Evolutionary conservation across 2,329 filamentous ascomycete species (phyloP).

Genomic region (Scytalidium lignicola): DNA sequence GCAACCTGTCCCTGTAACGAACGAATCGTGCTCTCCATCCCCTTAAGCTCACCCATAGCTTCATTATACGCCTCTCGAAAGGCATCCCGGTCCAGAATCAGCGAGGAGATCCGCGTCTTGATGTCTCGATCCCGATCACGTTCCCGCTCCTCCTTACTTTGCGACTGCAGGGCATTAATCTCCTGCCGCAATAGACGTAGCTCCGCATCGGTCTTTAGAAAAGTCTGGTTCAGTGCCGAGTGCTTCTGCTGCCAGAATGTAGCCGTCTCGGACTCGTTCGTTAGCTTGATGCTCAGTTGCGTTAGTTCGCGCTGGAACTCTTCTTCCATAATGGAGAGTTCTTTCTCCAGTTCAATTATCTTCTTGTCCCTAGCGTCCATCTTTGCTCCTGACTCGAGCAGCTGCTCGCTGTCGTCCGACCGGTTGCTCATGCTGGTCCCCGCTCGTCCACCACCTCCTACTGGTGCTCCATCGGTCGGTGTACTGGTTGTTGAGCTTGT

Average conservation of each 20-base stretch:
- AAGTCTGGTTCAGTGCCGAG: slow-evolving; percentile 46
- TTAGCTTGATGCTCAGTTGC: slow-evolving; percentile 38
- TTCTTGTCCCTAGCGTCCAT: slow-evolving; percentile 43
- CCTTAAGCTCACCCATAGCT: slow-evolving; percentile 39
- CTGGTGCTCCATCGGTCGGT: slow-evolving; percentile 2
- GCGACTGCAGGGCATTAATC: slow-evolving; percentile 40
- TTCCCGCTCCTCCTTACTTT: slow-evolving; percentile 36
- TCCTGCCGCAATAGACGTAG: slow-evolving; percentile 46
- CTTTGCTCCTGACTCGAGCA: slow-evolving; percentile 15
- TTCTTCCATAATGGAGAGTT: slow-evolving; percentile 46
- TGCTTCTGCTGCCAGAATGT: slow-evolving; percentile 55
- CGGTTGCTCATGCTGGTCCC: background rate
- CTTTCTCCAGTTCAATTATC: slow-evolving; percentile 47
- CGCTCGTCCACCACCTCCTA: background rate
- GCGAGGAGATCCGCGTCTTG: slow-evolving; percentile 19
- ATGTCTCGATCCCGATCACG: slow-evolving; percentile 23
- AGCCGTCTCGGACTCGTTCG: slow-evolving; percentile 46
- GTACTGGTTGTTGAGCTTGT: slow-evolving; percentile 7
- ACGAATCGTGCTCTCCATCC: slow-evolving; percentile 51
- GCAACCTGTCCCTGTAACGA: slow-evolving; percentile 54
- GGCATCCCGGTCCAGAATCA: slow-evolving; percentile 26
- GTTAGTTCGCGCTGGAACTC: slow-evolving; percentile 51
- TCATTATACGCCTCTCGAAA: slow-evolving; percentile 45
- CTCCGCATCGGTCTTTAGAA: slow-evolving; percentile 47
- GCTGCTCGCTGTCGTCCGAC: slow-evolving; percentile 8